phyloP scores from a whole-genome alignment of 192 early-diverging fungal genomes.

The Lobosporangium transversale region DNA sequence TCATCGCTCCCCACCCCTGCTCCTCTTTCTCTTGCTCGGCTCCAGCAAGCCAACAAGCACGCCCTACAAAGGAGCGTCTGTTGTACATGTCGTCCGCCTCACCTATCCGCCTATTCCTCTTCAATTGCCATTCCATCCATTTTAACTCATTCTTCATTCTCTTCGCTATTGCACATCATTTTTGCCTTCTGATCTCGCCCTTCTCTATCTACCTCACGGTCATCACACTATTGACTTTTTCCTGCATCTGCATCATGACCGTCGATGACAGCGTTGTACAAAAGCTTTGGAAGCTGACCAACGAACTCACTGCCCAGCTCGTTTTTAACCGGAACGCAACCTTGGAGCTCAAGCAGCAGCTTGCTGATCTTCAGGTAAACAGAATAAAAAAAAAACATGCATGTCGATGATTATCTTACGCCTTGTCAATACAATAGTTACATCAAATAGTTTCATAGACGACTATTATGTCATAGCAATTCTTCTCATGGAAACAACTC shows the following conservation, averaged over 20 bases:
- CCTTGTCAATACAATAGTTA: no score
- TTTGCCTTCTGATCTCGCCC: background rate
- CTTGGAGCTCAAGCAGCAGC: conserved; percentile 44
- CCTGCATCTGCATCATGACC: conserved; percentile 44
- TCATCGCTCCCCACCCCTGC: no score
- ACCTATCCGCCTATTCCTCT: no score
- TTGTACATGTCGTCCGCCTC: no score
- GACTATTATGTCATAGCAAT: no score
- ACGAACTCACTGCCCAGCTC: conserved; percentile 56
- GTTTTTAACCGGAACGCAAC: conserved; percentile 56
- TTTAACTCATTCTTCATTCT: background rate
- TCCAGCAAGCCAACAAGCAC: no score
- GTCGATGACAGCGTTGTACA: conserved; percentile 58
- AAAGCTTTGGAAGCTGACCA: conserved; percentile 58
- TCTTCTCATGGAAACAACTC: no score
- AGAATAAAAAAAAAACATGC: no score
- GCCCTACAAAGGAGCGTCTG: no score
- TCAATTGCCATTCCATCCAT: background rate
- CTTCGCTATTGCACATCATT: background rate
- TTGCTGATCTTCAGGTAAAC: conserved; percentile 55
- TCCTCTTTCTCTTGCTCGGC: no score
- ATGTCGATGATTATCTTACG: no score
- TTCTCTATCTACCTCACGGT: background rate
- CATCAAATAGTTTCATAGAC: no score
- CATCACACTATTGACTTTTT: background rate